Conservation (phyloP, 768 basidiomycete species). For the Collybiopsis confluens region DNA sequence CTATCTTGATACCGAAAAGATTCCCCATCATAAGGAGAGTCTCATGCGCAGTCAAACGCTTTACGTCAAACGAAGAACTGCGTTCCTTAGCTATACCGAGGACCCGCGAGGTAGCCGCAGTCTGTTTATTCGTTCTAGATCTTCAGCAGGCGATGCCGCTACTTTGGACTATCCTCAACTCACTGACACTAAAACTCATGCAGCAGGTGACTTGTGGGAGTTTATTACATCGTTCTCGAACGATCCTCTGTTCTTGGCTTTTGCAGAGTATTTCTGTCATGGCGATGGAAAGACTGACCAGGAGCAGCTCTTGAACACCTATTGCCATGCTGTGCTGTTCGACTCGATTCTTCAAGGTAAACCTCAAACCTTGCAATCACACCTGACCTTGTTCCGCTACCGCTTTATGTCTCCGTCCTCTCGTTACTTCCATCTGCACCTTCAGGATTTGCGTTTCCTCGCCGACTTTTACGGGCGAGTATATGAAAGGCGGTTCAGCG, state of each 20-base stretch:
- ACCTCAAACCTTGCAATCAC: slow-evolving; percentile 68
- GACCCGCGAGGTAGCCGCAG: slow-evolving; percentile 93
- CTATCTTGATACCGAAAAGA: slow-evolving; percentile 70
- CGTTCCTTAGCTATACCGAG: slow-evolving; percentile 89
- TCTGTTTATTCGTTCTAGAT: slow-evolving; percentile 84
- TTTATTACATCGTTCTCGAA: slow-evolving; percentile 88
- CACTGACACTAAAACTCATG: slow-evolving; percentile 60
- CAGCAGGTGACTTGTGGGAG: slow-evolving; percentile 71
- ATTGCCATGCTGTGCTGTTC: slow-evolving; percentile 71
- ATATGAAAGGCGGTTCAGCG: slow-evolving; percentile 73
- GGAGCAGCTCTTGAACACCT: slow-evolving; percentile 63
- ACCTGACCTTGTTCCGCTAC: slow-evolving; percentile 67
- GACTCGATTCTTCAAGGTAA: slow-evolving; percentile 94
- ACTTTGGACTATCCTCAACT: slow-evolving; percentile 81
- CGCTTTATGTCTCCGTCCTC: slow-evolving; percentile 56
- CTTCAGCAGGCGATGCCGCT: slow-evolving; percentile 79
- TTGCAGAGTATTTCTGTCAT: slow-evolving; percentile 75
- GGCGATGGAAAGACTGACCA: slow-evolving; percentile 52
- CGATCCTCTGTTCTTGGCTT: slow-evolving; percentile 72
- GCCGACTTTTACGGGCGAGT: slow-evolving; percentile 75
- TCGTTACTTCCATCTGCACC: slow-evolving; percentile 58
- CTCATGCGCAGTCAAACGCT: slow-evolving; percentile 78
- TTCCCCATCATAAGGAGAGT: slow-evolving; percentile 61
- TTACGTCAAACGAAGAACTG: slow-evolving; percentile 88
- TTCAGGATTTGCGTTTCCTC: slow-evolving; percentile 73